These are phyloP conservation scores for Aspergillus heteromorphus DNA, from an alignment of 495 filamentous ascomycete genomes.

Conservation along the genomic window DNA sequence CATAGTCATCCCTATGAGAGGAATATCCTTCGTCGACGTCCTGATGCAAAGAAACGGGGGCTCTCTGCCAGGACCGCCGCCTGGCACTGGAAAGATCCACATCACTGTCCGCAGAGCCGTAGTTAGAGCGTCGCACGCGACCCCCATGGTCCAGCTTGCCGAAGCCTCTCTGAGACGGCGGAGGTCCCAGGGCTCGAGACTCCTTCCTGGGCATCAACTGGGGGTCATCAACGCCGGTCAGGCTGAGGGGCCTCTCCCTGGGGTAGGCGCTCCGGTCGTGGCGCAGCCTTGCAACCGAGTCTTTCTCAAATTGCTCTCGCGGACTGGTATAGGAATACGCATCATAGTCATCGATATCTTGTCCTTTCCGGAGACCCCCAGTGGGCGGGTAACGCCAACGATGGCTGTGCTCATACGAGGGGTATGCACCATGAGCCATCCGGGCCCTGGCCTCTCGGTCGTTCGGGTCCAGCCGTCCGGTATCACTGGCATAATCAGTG, in stretches of 20 bases:
- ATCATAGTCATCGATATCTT: constrained; percentile 56
- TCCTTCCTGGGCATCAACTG: constrained; percentile 41
- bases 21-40: constrained; percentile 38
- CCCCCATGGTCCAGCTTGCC: constrained; percentile 49
- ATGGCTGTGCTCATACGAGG: constrained; percentile 17
- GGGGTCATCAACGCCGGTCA: constrained; percentile 56
- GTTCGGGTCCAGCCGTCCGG: constrained; percentile 20
- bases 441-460: constrained; percentile 13
- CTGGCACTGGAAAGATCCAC: constrained; percentile 25
- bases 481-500: constrained; percentile 40
- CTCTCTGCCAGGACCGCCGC: constrained; percentile 28
- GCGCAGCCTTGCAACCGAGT: constrained; percentile 47
- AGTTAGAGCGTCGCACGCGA: constrained; percentile 26
- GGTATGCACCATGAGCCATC: constrained; percentile 19
- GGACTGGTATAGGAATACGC: constrained; percentile 70
- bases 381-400: constrained; percentile 27
- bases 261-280: constrained; percentile 45
- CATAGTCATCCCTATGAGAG: constrained; percentile 23
- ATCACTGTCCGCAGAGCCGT: constrained; percentile 23
- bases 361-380: constrained; percentile 37
- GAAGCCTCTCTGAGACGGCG: constrained; percentile 57
- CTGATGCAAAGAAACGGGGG: constrained; percentile 32
- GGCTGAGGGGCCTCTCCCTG: constrained; percentile 56
- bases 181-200: constrained; percentile 45
- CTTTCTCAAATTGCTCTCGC: constrained; percentile 62